Base-by-base conservation (phyloP, 208 protist species). In the Trypanosoma scelopori region DNA sequence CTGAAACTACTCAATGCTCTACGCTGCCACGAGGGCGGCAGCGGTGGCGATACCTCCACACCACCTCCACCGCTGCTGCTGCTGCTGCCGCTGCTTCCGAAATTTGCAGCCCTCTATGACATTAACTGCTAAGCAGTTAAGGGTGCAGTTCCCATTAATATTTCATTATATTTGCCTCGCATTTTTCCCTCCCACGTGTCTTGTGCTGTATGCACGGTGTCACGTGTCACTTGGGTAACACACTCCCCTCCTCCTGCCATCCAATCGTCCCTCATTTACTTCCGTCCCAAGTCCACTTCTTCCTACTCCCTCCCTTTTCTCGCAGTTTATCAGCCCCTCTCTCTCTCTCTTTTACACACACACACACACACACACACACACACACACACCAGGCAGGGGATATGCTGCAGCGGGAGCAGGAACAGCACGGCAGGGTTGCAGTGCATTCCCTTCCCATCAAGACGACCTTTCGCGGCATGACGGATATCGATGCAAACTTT, bases 1-100 rank as follows among this genome's bases (percentile, higher is more conserved):
- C 64, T 91, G 68, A 95, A 95, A 55, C n/a, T 95, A 16, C 52
- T 63, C 12, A 95, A 95, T 51, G 73, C 81, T 1, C 53, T 91
- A 22, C 65, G 69, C 20, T 92, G 86, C 41, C 42, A 13, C 18
- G 46, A n/a, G 22, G 45, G 41, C 20, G 43, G 56, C 22, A 48
- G 25, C 5, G 42, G 16, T 65, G 63, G 15, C 45, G 57, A 63
- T 0, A 42, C 76, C 1, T 57, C 67, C 12, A 59, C 85, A 25
- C n/a, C n/a, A n/a, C n/a, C n/a, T n/a, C n/a, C n/a, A n/a, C n/a
- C n/a, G n/a, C n/a, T n/a, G n/a, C 45, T 78, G 9, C 74, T 78
- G 11, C 75, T 87, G 13, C 55, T 78, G 11, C 76, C 81, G 35
- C 74, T 88, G 63, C 62, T 91, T 0, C 27, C 55, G 1, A 71